Percentiles rank a stretch among this genome's conserved stretches.
Conservation (phyloP, 306 rosid genomes). For the Calophaca sinica region DNA sequence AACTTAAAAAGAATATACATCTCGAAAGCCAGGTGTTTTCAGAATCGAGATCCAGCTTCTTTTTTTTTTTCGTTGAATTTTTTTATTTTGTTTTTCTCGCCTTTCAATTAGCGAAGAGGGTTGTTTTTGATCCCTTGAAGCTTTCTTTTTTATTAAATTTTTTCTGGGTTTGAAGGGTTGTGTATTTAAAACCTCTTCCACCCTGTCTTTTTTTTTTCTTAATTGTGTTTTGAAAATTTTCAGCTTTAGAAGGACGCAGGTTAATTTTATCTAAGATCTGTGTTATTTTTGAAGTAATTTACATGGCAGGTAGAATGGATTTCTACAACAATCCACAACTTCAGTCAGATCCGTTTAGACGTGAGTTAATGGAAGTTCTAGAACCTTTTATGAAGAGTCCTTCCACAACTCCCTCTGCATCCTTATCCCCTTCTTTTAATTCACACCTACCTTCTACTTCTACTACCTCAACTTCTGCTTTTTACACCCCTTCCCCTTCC, state of each 20-base stretch:
- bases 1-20: conserved; percentile 61
- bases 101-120: conserved; percentile 65
- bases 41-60: conserved; percentile 94
- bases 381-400: conserved; percentile 87
- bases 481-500: conserved; percentile 17
- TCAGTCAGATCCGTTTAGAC: conserved; percentile 64
- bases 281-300: conserved; percentile 4
- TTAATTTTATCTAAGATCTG: conserved; percentile 48
- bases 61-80: background rate
- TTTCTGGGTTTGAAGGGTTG: conserved; percentile 66
- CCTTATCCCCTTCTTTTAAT: conserved; percentile 42
- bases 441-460: conserved; percentile 37
- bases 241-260: conserved; percentile 49
- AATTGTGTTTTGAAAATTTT: conserved; percentile 30
- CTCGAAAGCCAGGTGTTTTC: conserved; percentile 91
- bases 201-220: conserved; percentile 21
- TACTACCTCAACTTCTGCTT: background rate
- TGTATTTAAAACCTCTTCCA: conserved; percentile 77
- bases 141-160: background rate
- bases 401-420: conserved; percentile 47
- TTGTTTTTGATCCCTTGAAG: conserved; percentile 76
- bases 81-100: background rate
- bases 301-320: conserved; percentile 74
- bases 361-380: conserved; percentile 97
- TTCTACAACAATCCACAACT: conserved; percentile 53